Conservation (phyloP, 306 rosid species). For the Abrus precatorius region DNA sequence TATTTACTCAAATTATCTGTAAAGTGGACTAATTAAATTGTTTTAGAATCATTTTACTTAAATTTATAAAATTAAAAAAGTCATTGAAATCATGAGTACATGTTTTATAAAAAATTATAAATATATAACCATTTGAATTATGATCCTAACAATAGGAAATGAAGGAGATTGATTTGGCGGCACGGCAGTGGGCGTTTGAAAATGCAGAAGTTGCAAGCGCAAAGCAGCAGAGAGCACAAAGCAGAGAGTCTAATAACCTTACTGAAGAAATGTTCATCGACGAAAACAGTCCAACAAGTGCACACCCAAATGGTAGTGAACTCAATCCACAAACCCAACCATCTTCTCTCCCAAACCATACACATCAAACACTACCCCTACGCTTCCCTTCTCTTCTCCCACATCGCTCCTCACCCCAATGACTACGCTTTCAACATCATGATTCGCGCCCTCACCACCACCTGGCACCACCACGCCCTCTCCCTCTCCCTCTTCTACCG, state of each 20-base stretch:
- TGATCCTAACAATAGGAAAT: no score
- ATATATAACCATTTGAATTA: no score
- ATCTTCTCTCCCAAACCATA: slow-evolving; percentile 69
- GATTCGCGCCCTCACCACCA: slow-evolving; percentile 84
- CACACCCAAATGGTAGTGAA: slow-evolving; percentile 78
- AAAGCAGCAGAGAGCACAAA: neutral
- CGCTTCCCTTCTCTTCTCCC: slow-evolving; percentile 65
- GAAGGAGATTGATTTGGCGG: no score
- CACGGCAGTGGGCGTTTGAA: no score
- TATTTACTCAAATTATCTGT: no score
- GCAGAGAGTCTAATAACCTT: slow-evolving; percentile 49
- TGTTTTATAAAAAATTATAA: no score
- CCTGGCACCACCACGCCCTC: slow-evolving; percentile 72
- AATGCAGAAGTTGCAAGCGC: no score
- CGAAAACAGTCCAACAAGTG: slow-evolving; percentile 59
- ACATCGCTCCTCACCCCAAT: slow-evolving; percentile 63
- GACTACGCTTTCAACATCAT: slow-evolving; percentile 84
- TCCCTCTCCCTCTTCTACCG: slow-evolving; percentile 62
- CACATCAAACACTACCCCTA: slow-evolving; percentile 68
- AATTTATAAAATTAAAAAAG: no score
- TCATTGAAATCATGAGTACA: no score
- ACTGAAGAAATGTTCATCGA: slow-evolving; percentile 62
- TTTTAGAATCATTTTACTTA: no score
- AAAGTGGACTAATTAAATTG: no score
- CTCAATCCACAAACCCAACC: slow-evolving; percentile 71